A percentile compares a stretch with the other conserved stretches of the same genome.
Evolutionary conservation across 140 eudicot species (phyloP).

Genomic region (Cichorium intybus): DNA sequence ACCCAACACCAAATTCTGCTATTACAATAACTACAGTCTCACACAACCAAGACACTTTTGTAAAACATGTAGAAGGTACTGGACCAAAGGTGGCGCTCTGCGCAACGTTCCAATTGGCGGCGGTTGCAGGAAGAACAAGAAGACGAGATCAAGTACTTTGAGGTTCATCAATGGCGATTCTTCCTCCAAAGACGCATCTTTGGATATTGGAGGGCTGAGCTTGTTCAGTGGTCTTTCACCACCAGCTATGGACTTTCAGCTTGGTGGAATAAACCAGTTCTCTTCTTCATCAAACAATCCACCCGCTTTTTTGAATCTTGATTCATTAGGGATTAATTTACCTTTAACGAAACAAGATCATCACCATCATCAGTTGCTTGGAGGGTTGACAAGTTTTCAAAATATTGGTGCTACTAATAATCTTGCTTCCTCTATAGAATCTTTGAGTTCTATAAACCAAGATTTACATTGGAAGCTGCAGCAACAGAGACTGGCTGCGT

Average conservation of each 20-base stretch:
- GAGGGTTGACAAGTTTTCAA: constrained; percentile 30
- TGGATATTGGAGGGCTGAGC: constrained; percentile 41
- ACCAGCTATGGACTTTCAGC: constrained; percentile 77
- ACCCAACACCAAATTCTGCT: constrained; percentile 86
- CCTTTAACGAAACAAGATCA: constrained; percentile 20
- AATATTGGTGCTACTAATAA: constrained; percentile 26
- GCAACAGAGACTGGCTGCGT: constrained; percentile 59
- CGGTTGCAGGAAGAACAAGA: constrained; percentile 84
- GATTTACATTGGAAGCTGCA: constrained; percentile 88
- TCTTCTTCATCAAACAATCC: constrained; percentile 30
- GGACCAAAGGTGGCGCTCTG: constrained; percentile 88
- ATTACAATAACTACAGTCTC: constrained; percentile 83
- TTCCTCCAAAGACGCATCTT: constrained; percentile 26
- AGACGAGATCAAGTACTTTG: constrained; percentile 32
- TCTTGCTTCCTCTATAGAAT: constrained; percentile 74
- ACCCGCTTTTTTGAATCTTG: constrained; percentile 38
- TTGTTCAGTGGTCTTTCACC: constrained; percentile 51
- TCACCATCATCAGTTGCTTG: constrained; percentile 25
- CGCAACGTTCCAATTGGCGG: constrained; percentile 91
- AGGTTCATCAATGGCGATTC: constrained; percentile 33
- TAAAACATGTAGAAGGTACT: constrained; percentile 84
- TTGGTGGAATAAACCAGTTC: constrained; percentile 44
- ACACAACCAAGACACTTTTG: constrained; percentile 85
- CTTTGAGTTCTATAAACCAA: constrained; percentile 84
- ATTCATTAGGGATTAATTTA: constrained; percentile 44